A percentile compares a stretch with the other conserved stretches of the same genome.
These are phyloP conservation scores for Venturia pyrina DNA, from an alignment of 2,329 filamentous ascomycete genomes.

Conservation along the genomic window DNA sequence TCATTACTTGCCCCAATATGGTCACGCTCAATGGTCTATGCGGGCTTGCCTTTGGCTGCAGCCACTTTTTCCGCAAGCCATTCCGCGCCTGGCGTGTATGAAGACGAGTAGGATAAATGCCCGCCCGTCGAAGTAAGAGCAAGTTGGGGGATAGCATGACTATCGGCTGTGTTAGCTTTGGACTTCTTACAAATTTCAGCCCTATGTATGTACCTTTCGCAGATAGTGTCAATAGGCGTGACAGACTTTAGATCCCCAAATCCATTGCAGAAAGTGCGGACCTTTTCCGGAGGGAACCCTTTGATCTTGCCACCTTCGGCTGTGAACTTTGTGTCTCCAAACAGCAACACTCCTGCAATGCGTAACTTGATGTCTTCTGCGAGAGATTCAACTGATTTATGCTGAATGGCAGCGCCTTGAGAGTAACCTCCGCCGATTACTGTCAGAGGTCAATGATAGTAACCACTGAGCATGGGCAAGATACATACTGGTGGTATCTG, in stretches of 20 bases:
- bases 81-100: background rate
- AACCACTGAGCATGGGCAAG: background rate
- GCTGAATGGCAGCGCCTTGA: conserved; percentile 6
- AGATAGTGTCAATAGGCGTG: conserved; percentile 24
- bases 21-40: too few relatives aligned
- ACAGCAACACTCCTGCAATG: background rate
- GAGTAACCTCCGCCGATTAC: background rate
- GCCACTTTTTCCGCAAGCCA: conserved; percentile 7
- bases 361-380: background rate
- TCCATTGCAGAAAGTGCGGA: conserved; percentile 26
- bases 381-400: background rate
- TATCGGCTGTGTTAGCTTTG: background rate
- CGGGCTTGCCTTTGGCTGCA: background rate
- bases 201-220: conserved; percentile 21
- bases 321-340: conserved; percentile 19
- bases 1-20: too few relatives aligned
- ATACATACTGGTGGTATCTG: background rate
- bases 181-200: background rate
- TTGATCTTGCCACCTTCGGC: conserved; percentile 27
- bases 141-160: background rate
- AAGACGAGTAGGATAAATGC: conserved; percentile 5
- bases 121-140: background rate
- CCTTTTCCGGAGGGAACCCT: conserved; percentile 22
- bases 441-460: background rate
- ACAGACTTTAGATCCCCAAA: background rate